Conservation (phyloP, 2,329 filamentous ascomycete genomes). For the Achaetomium macrosporum region DNA sequence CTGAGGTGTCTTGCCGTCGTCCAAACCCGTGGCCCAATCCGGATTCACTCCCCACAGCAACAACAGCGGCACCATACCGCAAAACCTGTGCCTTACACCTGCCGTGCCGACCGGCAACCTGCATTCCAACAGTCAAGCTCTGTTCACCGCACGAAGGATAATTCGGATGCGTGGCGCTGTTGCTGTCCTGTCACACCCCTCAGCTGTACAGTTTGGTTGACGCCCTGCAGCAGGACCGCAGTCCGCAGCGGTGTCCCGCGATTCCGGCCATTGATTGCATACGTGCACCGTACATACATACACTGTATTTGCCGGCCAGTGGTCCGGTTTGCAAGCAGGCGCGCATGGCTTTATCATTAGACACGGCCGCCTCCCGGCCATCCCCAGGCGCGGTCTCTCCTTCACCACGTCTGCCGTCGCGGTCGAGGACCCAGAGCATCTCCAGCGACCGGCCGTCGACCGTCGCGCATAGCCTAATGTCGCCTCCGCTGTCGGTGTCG, state of each 20-base stretch:
- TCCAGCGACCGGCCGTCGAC: conserved; percentile 66
- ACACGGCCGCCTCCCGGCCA: conserved; percentile 24
- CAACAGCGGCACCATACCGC: conserved; percentile 2
- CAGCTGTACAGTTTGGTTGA: conserved; percentile 15
- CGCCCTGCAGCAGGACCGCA: conserved; percentile 10
- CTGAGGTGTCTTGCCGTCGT: not conserved
- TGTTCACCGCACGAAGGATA: conserved; percentile 9
- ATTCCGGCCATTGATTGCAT: not conserved
- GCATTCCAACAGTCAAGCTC: conserved; percentile 7
- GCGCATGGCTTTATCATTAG: conserved; percentile 24
- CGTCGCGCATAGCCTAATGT: conserved; percentile 52
- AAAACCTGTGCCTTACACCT: not conserved
- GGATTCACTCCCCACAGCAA: not conserved
- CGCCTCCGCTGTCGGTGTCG: conserved; percentile 62
- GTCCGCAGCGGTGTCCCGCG: not conserved
- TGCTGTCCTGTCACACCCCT: conserved; percentile 15
- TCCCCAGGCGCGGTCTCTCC: conserved; percentile 27
- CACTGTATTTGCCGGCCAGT: conserved; percentile 4
- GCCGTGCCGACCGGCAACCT: conserved; percentile 9
- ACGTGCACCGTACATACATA: not conserved
- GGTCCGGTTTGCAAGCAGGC: conserved; percentile 2
- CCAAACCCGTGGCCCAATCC: conserved; percentile 3
- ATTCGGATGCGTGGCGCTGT: conserved; percentile 19
- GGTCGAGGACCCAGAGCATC: conserved; percentile 56
- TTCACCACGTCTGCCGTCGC: conserved; percentile 24